A percentile compares a stretch with the other conserved stretches of the same genome.
These are phyloP conservation scores for Penicillium maclennaniae DNA, from an alignment of 495 filamentous ascomycete genomes.

Conservation along the genomic window DNA sequence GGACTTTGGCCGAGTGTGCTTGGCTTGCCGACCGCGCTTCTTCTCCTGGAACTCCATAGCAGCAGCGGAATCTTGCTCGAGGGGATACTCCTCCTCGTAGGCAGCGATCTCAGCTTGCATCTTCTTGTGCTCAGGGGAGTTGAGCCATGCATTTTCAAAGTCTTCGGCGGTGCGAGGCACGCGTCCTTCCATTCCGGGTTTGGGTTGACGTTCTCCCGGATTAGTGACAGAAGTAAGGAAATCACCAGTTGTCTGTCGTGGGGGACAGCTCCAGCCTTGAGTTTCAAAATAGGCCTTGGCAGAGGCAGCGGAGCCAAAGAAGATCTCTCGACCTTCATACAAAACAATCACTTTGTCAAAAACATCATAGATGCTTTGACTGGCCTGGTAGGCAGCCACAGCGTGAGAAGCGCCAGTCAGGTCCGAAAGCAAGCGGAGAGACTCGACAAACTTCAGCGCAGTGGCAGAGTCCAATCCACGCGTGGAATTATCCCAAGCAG, in stretches of 20 bases:
- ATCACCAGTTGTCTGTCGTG: slow-evolving; percentile 59
- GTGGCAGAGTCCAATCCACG: slow-evolving; percentile 79
- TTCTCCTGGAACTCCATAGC: slow-evolving; percentile 22
- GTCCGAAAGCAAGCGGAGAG: slow-evolving; percentile 65
- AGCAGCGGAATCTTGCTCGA: slow-evolving; percentile 11
- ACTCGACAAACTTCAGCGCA: slow-evolving; percentile 65
- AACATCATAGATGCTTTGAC: slow-evolving; percentile 68
- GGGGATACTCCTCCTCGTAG: slow-evolving; percentile 35
- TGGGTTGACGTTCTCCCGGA: slow-evolving; percentile 53
- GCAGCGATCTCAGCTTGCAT: slow-evolving; percentile 45
- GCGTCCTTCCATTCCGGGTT: slow-evolving; percentile 53
- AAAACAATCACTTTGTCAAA: slow-evolving; percentile 59
- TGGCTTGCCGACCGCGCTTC: slow-evolving; percentile 28
- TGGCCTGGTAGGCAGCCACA: slow-evolving; percentile 76
- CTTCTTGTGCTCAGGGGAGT: slow-evolving; percentile 43
- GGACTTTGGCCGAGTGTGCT: slow-evolving; percentile 30
- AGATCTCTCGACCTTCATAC: slow-evolving; percentile 61
- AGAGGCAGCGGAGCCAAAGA: slow-evolving; percentile 50
- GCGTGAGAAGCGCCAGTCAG: slow-evolving; percentile 68
- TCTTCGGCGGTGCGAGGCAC: slow-evolving; percentile 68
- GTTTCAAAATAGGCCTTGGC: slow-evolving; percentile 57
- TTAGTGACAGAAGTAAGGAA: slow-evolving; percentile 70
- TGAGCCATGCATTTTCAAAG: slow-evolving; percentile 56
- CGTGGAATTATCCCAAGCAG: slow-evolving; percentile 81
- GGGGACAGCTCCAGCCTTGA: slow-evolving; percentile 54